Conservation (phyloP, 192 early-diverging fungal genomes). For the Coemansia sp. region DNA sequence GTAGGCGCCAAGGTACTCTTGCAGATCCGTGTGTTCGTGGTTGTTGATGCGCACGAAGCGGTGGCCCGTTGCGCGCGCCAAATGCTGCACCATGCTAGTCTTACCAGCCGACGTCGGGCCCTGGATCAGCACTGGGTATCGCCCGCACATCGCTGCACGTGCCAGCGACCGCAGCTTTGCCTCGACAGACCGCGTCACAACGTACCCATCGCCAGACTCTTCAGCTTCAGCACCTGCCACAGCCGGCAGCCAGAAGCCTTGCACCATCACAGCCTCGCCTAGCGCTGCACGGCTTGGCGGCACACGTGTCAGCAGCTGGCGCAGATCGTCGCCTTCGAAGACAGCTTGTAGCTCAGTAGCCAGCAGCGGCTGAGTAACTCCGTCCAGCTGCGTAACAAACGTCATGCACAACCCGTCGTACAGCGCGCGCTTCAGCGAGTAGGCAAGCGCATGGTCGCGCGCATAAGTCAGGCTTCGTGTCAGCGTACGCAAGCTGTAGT, state of each 20-base stretch:
- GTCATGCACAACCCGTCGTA: conserved; percentile 97
- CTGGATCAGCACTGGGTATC: conserved; percentile 95
- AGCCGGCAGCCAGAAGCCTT: conserved; percentile 83
- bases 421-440: conserved; percentile 79
- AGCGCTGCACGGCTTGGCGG: conserved; percentile 12
- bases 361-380: conserved; percentile 60
- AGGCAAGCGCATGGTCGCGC: conserved; percentile 65
- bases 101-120: conserved; percentile 98
- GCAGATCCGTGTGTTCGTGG: conserved; percentile 98
- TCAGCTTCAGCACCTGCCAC: conserved; percentile 30
- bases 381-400: conserved; percentile 85
- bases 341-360: conserved; percentile 29
- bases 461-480: conserved; percentile 85
- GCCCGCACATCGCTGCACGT: conserved; percentile 85
- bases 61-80: conserved; percentile 90
- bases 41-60: conserved; percentile 98
- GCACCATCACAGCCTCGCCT: conserved; percentile 68
- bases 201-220: conserved; percentile 56
- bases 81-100: conserved; percentile 96
- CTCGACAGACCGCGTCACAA: conserved; percentile 86
- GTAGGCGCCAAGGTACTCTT: conserved; percentile 96
- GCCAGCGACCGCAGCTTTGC: conserved; percentile 84
- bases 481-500: conserved; percentile 92
- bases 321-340: conserved; percentile 27
- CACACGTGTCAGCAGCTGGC: conserved; percentile 30